These are phyloP conservation scores for Elsinoe batatas DNA, from an alignment of 2,329 filamentous ascomycete species.

Conservation along the genomic window DNA sequence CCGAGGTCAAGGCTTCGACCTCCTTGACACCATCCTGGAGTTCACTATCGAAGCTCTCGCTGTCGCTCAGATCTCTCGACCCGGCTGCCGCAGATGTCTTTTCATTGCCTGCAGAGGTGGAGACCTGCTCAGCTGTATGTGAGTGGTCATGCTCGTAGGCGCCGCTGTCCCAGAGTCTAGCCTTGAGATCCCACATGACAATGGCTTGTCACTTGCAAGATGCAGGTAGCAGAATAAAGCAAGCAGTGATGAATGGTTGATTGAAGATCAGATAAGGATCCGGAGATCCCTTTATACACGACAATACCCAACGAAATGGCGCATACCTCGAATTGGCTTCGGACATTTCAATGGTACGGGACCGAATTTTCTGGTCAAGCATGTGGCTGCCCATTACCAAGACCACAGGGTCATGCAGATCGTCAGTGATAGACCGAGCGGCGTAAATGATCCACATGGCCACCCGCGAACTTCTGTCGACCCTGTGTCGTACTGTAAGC, in stretches of 20 bases:
- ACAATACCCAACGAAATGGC: not conserved
- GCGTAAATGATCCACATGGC: not conserved
- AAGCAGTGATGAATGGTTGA: not conserved
- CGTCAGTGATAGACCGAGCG: not conserved
- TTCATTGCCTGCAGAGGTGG: not conserved
- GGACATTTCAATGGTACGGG: not conserved
- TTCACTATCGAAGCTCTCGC: conserved; percentile 18
- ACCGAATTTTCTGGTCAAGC: not conserved
- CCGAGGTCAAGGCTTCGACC: conserved; percentile 31
- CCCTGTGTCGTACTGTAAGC: not conserved
- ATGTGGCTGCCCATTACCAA: conserved; percentile 1
- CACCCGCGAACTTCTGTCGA: not conserved
- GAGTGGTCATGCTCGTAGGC: not conserved
- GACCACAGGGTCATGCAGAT: not conserved
- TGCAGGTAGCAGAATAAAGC: not conserved
- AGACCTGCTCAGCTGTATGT: not conserved
- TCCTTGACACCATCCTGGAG: conserved; percentile 32
- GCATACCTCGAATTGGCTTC: not conserved
- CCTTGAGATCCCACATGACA: conserved; percentile 1
- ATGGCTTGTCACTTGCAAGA: not conserved
- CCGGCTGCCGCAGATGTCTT: not conserved
- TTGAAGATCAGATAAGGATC: not conserved
- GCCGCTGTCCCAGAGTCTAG: not conserved
- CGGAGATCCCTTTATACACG: not conserved
- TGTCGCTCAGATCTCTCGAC: conserved; percentile 1